phyloP scores from a whole-genome alignment of 2,329 filamentous ascomycete species.

The Coniella lustricola region DNA sequence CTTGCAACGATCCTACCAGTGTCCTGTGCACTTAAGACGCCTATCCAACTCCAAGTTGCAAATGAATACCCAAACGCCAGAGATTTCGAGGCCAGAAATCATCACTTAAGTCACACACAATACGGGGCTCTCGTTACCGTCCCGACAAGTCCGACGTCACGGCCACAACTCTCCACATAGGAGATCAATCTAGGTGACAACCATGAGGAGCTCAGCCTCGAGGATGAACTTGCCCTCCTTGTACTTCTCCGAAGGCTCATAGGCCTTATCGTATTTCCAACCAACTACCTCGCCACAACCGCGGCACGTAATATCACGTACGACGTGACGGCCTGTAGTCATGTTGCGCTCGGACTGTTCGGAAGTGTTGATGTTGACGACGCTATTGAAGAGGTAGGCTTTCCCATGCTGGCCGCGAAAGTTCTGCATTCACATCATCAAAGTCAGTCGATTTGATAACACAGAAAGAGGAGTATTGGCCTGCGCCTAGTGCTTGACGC shows the following conservation, averaged over 20 bases:
- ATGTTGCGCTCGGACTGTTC: constrained; percentile 93
- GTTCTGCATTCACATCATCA: constrained; percentile 51
- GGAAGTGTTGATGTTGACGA: constrained; percentile 82
- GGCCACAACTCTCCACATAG: background rate
- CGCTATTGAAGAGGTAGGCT: constrained; percentile 89
- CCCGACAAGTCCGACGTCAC: background rate
- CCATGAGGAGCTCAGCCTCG: constrained; percentile 82
- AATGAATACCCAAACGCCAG: background rate
- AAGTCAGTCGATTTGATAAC: background rate
- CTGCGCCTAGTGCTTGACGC: background rate
- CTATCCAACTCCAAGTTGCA: background rate
- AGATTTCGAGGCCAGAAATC: too few relatives aligned
- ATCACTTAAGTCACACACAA: too few relatives aligned
- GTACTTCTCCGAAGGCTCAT: constrained; percentile 87
- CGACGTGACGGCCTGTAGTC: constrained; percentile 92
- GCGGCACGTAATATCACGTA: constrained; percentile 85
- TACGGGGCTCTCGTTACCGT: too few relatives aligned
- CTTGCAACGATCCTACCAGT: background rate
- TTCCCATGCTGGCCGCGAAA: constrained; percentile 98
- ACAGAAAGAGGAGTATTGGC: background rate
- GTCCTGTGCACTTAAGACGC: background rate
- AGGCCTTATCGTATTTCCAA: constrained; percentile 99
- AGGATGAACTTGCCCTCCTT: constrained; percentile 98
- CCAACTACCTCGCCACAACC: constrained; percentile 91
- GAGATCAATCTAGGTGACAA: constrained; percentile 47